phyloP scores from a whole-genome alignment of 768 basidiomycete genomes.

The Coprinopsis cinerea region DNA sequence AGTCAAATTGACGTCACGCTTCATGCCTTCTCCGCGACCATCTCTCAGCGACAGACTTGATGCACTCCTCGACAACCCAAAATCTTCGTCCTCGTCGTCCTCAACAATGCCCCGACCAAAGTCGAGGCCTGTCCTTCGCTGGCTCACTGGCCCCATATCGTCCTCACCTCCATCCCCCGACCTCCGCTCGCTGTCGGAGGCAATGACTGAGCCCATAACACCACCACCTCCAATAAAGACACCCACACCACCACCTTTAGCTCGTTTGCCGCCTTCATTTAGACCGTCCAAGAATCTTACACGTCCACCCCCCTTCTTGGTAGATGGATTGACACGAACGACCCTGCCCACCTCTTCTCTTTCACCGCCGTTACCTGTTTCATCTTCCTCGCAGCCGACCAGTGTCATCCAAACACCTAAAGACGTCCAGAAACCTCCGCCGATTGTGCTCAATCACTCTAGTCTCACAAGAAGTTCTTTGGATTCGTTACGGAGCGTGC shows the following conservation, averaged over 20 bases:
- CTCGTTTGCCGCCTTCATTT: conserved; percentile 34
- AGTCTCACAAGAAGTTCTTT: conserved; percentile 44
- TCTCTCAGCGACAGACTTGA: conserved; percentile 19
- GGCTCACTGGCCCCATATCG: conserved; percentile 35
- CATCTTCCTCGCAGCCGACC: conserved; percentile 7
- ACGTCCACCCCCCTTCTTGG: conserved; percentile 47
- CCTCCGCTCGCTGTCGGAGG: conserved; percentile 37
- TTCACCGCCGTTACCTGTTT: conserved; percentile 31
- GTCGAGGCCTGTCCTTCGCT: conserved; percentile 35
- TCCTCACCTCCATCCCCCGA: conserved; percentile 35
- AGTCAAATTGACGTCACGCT: conserved; percentile 23
- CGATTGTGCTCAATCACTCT: conserved; percentile 33
- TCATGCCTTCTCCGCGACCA: conserved; percentile 13
- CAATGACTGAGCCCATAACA: conserved; percentile 37
- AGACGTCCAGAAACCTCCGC: conserved; percentile 21
- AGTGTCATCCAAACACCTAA: conserved; percentile 8
- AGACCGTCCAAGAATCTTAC: conserved; percentile 26
- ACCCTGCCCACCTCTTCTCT: conserved; percentile 61
- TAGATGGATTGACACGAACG: conserved; percentile 50
- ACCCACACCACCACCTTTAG: conserved; percentile 40
- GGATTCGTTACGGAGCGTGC: conserved; percentile 50
- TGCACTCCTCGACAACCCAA: conserved; percentile 13
- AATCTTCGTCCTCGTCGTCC: conserved; percentile 1
- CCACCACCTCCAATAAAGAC: conserved; percentile 29
- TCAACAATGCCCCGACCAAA: conserved; percentile 11